These are phyloP conservation scores for Auriscalpium vulgare DNA, from an alignment of 768 basidiomycete species.

Conservation along the genomic window DNA sequence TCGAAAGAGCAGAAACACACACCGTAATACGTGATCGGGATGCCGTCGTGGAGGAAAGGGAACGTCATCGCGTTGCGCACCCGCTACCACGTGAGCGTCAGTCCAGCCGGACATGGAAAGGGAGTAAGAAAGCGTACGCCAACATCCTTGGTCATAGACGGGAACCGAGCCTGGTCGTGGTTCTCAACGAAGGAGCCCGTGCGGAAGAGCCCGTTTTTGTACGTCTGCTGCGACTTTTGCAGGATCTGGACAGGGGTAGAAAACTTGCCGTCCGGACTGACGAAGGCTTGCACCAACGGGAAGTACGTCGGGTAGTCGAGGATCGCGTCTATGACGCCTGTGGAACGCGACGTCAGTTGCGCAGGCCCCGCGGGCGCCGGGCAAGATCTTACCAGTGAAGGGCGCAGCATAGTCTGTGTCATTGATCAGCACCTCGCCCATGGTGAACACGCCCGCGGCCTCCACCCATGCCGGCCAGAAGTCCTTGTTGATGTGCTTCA, in stretches of 20 bases:
- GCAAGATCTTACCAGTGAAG: slow-evolving; percentile 31
- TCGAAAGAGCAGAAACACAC: not conserved
- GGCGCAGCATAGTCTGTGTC: slow-evolving; percentile 30
- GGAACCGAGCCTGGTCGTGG: slow-evolving; percentile 46
- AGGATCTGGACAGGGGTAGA: slow-evolving; percentile 23
- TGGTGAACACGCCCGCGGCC: slow-evolving; percentile 41
- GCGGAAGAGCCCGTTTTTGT: slow-evolving; percentile 32
- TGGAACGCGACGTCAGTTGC: not conserved
- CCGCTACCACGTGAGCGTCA: slow-evolving; percentile 22
- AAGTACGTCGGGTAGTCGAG: slow-evolving; percentile 45
- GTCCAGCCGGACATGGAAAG: not conserved
- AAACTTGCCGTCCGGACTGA: slow-evolving; percentile 26
- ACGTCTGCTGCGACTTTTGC: slow-evolving; percentile 26
- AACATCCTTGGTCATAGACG: slow-evolving; percentile 32
- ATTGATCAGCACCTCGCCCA: slow-evolving; percentile 47
- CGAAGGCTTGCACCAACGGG: slow-evolving; percentile 33
- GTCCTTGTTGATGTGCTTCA: slow-evolving; percentile 44
- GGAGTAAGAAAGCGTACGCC: slow-evolving; percentile 22
- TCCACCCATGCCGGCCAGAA: slow-evolving; percentile 49
- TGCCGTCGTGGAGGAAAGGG: slow-evolving; percentile 42
- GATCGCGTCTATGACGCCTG: slow-evolving; percentile 36
- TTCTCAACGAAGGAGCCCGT: slow-evolving; percentile 46
- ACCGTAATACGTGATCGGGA: slow-evolving; percentile 47
- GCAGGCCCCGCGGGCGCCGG: not conserved
- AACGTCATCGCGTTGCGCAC: slow-evolving; percentile 42